Evolutionary conservation across 2,329 filamentous ascomycete genomes (phyloP).

Genomic region (Sporothrix curviconia): DNA sequence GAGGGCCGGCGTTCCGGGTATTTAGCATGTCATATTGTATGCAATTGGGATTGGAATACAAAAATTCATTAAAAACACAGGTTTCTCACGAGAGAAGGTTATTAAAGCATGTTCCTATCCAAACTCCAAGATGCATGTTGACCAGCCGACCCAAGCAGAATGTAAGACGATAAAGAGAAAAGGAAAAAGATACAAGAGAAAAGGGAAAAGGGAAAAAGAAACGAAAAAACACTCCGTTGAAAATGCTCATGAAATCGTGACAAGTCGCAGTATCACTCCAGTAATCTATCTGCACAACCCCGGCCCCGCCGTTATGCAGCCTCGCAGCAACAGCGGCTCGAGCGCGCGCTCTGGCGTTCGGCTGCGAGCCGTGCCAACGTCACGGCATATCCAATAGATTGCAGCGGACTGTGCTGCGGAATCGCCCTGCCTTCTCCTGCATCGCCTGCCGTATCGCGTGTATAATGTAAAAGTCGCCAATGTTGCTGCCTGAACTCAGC

Average conservation of each 20-base stretch:
- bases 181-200: neutral
- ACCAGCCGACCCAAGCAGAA: neutral
- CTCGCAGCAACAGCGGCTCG: slow-evolving; percentile 42
- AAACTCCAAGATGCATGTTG: neutral
- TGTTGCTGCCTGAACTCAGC: slow-evolving; percentile 48
- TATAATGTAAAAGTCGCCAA: slow-evolving; percentile 48
- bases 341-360: slow-evolving; percentile 7
- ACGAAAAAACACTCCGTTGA: neutral
- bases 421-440: slow-evolving; percentile 36
- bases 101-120: neutral
- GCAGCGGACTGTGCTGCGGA: slow-evolving; percentile 45
- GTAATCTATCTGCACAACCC: neutral
- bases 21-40: slow-evolving; percentile 8
- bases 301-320: slow-evolving; percentile 38
- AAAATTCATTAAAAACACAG: neutral
- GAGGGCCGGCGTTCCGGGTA: slow-evolving; percentile 8
- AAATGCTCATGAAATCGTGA: slow-evolving; percentile 6
- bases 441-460: slow-evolving; percentile 35
- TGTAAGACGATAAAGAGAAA: neutral
- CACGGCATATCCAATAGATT: slow-evolving; percentile 48
- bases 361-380: slow-evolving; percentile 37
- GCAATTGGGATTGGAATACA: slow-evolving; percentile 3
- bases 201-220: too few relatives aligned
- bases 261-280: neutral
- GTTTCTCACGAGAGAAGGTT: neutral